These are phyloP conservation scores for Gossypium sturtianum DNA, from an alignment of 345 rosid genomes.

Conservation along the genomic window DNA sequence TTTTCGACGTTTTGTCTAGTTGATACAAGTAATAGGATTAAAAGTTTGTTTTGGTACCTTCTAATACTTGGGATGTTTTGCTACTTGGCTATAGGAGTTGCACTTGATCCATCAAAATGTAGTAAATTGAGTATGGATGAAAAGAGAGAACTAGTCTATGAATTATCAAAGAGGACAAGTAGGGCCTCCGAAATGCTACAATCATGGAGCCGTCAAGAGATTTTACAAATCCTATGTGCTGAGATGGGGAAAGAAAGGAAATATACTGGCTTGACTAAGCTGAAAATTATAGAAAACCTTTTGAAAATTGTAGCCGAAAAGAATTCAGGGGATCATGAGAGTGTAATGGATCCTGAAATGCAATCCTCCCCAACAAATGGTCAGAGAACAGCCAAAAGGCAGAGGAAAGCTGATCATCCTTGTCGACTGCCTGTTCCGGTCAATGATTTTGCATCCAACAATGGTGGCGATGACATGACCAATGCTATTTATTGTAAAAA, in stretches of 20 bases:
- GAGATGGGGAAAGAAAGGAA: constrained; percentile 98
- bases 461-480: constrained; percentile 24
- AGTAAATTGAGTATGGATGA: constrained; percentile 59
- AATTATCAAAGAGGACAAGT: constrained; percentile 56
- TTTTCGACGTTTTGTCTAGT: background rate
- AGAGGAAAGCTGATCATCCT: constrained; percentile 60
- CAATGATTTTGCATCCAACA: constrained; percentile 22
- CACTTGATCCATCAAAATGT: constrained; percentile 47
- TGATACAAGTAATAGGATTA: background rate
- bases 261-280: constrained; percentile 84
- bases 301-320: constrained; percentile 68
- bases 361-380: constrained; percentile 30
- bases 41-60: background rate
- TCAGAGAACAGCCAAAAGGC: constrained; percentile 50
- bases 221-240: constrained; percentile 78
- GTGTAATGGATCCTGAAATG: constrained; percentile 28
- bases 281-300: constrained; percentile 88
- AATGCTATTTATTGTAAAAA: constrained; percentile 56
- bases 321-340: constrained; percentile 27
- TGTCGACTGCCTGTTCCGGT: constrained; percentile 38
- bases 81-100: constrained; percentile 25
- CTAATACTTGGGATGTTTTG: background rate
- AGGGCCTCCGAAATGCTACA: constrained; percentile 65
- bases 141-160: constrained; percentile 76
- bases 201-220: constrained; percentile 93